A percentile compares a stretch with the other conserved stretches of the same genome.
Conservation (phyloP, 371 early-diverging fungal genomes). For the Apophysomyces sp. region DNA sequence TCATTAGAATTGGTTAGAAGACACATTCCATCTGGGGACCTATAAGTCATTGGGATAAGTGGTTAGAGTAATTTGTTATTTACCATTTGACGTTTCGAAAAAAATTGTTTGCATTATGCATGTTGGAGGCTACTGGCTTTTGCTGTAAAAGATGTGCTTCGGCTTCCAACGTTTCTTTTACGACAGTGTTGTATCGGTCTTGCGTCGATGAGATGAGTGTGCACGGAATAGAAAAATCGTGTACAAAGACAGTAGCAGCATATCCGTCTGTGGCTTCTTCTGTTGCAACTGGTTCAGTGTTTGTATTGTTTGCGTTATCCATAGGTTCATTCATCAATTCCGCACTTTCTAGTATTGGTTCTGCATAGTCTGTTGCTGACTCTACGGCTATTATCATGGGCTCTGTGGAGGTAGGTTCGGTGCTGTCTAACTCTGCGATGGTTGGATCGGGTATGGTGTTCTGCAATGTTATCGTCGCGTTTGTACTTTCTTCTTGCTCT, state of each 20-base stretch:
- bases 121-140: conserved; percentile 2
- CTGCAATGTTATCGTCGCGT: neutral
- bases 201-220: conserved; percentile 21
- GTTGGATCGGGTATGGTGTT: neutral
- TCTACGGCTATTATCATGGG: neutral
- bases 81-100: conserved; percentile 44
- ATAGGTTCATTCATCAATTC: neutral
- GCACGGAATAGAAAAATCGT: conserved; percentile 8
- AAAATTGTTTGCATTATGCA: conserved; percentile 26
- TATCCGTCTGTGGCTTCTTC: neutral
- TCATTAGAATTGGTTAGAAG: conserved; percentile 64
- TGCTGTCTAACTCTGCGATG: neutral
- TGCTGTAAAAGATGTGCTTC: conserved; percentile 20
- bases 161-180: conserved; percentile 12
- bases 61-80: neutral
- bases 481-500: neutral
- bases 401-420: neutral
- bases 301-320: neutral
- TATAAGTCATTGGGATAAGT: conserved; percentile 5
- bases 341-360: neutral
- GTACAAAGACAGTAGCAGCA: conserved; percentile 12
- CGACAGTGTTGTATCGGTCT: conserved; percentile 25
- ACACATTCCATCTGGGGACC: conserved; percentile 72
- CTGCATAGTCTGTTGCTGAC: neutral
- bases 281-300: neutral